phyloP scores from a whole-genome alignment of 2,329 filamentous ascomycete genomes.

The Sarocladium brachiariae region DNA sequence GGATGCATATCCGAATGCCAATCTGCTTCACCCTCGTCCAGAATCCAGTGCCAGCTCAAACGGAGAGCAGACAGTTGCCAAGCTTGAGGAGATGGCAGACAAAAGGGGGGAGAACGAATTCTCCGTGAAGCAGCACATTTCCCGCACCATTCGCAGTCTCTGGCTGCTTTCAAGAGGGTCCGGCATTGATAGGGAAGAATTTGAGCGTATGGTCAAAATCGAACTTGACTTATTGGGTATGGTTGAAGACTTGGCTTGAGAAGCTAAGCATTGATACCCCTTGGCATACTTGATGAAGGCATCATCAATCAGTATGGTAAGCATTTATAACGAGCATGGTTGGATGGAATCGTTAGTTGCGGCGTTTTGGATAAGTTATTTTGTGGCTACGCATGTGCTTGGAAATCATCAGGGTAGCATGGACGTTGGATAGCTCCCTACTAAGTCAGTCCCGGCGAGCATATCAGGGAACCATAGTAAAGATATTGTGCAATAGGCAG shows the following conservation, averaged over 20 bases:
- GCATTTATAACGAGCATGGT: neutral
- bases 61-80: slow-evolving; percentile 48
- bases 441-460: no score
- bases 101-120: slow-evolving; percentile 49
- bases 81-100: slow-evolving; percentile 39
- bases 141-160: slow-evolving; percentile 69
- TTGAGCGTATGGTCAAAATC: slow-evolving; percentile 62
- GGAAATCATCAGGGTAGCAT: neutral
- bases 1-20: slow-evolving; percentile 12
- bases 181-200: slow-evolving; percentile 69
- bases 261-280: neutral
- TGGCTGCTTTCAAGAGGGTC: slow-evolving; percentile 63
- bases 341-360: no score
- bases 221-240: slow-evolving; percentile 65
- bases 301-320: no score
- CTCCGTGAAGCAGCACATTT: slow-evolving; percentile 72
- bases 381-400: neutral
- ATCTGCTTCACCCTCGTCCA: slow-evolving; percentile 50
- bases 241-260: slow-evolving; percentile 50
- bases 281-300: neutral
- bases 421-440: neutral
- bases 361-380: neutral
- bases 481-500: no score
- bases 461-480: no score
- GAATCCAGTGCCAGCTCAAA: slow-evolving; percentile 51